phyloP scores from a whole-genome alignment of 148 eudicot genomes.

The Dianthus caryophyllus region DNA sequence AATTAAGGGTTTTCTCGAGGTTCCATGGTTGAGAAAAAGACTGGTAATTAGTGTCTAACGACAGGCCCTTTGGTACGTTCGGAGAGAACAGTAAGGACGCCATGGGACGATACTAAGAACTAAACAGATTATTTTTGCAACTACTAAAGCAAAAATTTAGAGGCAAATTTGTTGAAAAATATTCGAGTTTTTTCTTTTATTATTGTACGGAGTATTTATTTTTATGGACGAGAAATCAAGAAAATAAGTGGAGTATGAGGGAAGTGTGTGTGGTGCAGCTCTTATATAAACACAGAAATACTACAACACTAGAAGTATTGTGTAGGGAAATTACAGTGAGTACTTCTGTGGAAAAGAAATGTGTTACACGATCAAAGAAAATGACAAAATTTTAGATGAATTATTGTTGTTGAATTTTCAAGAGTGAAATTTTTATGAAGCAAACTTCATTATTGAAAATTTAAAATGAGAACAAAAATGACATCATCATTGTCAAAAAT shows the following conservation, averaged over 20 bases:
- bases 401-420: background rate
- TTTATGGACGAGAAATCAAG: background rate
- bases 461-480: background rate
- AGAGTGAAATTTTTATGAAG: background rate
- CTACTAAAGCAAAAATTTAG: background rate
- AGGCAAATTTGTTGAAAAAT: background rate
- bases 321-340: background rate
- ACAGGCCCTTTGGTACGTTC: background rate
- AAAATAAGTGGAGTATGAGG: background rate
- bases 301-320: slow-evolving; percentile 1
- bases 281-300: slow-evolving; percentile 5
- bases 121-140: background rate
- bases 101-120: background rate
- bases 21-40: slow-evolving; percentile 9
- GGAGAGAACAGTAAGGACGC: slow-evolving; percentile 22
- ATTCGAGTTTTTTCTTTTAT: background rate
- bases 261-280: background rate
- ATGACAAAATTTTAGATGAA: background rate
- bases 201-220: background rate
- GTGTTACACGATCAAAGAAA: background rate
- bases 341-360: background rate
- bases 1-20: slow-evolving; percentile 4
- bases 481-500: too few relatives aligned
- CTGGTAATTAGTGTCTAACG: slow-evolving; percentile 15
- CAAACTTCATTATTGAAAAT: background rate